Conservation (phyloP, 176 grass and related monocot species). For the Echinochloa phyllopogon region DNA sequence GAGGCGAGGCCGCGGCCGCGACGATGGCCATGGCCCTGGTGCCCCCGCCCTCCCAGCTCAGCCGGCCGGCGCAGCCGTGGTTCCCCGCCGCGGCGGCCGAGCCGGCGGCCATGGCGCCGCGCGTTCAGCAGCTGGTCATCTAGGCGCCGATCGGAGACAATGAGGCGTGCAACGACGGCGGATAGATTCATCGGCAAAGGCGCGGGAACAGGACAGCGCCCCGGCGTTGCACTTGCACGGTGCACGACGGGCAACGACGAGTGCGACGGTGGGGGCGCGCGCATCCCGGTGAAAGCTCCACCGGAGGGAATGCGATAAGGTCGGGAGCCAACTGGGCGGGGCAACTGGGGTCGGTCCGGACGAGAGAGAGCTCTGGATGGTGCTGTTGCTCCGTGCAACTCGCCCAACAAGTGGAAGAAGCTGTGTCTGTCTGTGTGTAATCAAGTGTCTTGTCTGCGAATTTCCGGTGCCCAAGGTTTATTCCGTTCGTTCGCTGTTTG, state of each 20-base stretch:
- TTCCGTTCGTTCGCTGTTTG: neutral
- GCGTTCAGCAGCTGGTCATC: constrained; percentile 59
- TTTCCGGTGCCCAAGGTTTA: neutral
- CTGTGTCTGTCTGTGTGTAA: neutral
- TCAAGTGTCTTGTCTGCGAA: constrained; percentile 18
- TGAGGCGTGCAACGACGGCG: neutral
- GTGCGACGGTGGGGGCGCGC: constrained; percentile 6
- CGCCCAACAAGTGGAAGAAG: constrained; percentile 45
- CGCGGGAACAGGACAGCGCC: neutral
- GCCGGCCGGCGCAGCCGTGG: constrained; percentile 46
- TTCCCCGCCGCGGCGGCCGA: constrained; percentile 45
- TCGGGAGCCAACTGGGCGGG: constrained; percentile 38
- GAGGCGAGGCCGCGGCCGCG: constrained; percentile 66
- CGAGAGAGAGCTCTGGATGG: constrained; percentile 1
- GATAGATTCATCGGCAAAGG: neutral
- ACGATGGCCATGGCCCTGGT: constrained; percentile 50
- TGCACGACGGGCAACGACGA: constrained; percentile 19
- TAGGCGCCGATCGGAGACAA: constrained; percentile 24
- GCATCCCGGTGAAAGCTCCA: constrained; percentile 34
- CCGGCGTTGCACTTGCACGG: constrained; percentile 9
- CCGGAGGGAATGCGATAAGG: constrained; percentile 35
- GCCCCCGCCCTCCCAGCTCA: constrained; percentile 37
- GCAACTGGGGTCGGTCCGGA: constrained; percentile 5
- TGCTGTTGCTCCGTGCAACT: constrained; percentile 36
- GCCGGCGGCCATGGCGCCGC: constrained; percentile 43